Evolutionary conservation across 2,329 filamentous ascomycete species (phyloP), one percentile per base, ranked within the genome.

Genomic region (Fusarium praegraminearum): DNA sequence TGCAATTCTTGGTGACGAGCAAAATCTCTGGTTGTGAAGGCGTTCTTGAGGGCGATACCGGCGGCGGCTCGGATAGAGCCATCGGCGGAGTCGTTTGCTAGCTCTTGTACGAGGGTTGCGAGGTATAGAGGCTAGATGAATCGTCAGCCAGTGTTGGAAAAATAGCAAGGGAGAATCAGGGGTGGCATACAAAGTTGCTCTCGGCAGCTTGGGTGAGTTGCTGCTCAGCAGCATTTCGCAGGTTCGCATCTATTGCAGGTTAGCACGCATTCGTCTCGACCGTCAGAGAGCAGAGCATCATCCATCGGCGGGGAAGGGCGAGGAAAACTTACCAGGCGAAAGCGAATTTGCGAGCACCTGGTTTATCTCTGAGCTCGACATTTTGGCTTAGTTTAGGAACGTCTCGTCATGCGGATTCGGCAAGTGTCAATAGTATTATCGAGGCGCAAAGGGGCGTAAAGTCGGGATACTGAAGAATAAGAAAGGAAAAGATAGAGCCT

Each of bases 331-430:
- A 98, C 96, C 95, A 80, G 94, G 88, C 79, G 94, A 97, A 84
- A 98, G 90, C 82, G 96, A 98, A 86, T 94, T 95, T 84, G 93
- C 90, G 86, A 99, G 92, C 86, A 99, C 95, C 85, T 94, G 91
- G 86, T 95, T 97, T 86, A 98, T 97, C 86, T 98, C 93, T 92
- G 97, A 84, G 85, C 85, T 87, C 82, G 86, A 87, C 87, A 89
- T 93, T 82, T 78, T 85, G 80, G 79, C 76, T 77, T 77, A 40
- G 78, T 76, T 75, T 73, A 65, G 57, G 68, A 67, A 64, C 71
- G 75, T 74, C 69, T 79, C 77, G 77, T 79, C 79, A 81, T 81
- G 77, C 79, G 78, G 77, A 68, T 74, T 71, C 70, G 67, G 69
- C 57, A 68, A 66, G 62, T 69, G 69, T 73, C 74, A 71, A 71